Base-by-base conservation (phyloP, 1,139 yeast genomes). In the Pichia sp. region DNA sequence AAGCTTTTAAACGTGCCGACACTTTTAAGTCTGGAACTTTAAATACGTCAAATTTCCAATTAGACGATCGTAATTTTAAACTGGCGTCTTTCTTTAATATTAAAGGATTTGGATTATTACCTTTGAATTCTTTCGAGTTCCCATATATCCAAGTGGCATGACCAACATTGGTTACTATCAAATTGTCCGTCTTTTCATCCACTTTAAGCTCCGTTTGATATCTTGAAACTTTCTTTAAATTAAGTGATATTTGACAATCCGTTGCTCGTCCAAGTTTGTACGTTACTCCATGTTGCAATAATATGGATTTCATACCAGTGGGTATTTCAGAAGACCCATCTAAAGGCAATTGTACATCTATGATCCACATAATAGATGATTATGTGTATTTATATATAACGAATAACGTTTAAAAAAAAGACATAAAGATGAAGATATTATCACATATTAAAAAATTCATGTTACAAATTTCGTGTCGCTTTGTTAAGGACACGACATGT, bases 161-260 rank as follows among this genome's bases (percentile, higher is more conserved):
- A 11, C 49, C 49, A 4, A 28, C 22, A 26, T 46, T 46, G 2
- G 10, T 11, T 6, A 46, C 10, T 16, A 22, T 12, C 9, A 46
- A 20, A 1, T 10, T 23, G 2, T 25, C 41, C n/a, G 29, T 30
- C 12, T 30, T 31, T 10, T 27, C 24, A 23, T 32, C 23, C 6
- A 35, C 33, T 2, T 11, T 22, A 2, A 46, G 30, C 7, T 42
- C 35, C 3, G 35, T 27, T 24, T 46, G 49, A 6, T n/a, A 16
- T 36, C 49, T 40, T 7, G 50, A 47, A 6, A 47, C 39, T 25
- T 47, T 47, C 24, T 35, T 30, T 3, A 43, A 16, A 22, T 43
- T 37, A 11, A 47, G 30, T 6, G 12, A 30, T 4, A 47, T 30
- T 22, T 40, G 45, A 39, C 41, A 35, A 20, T 32, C 45, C 2